A percentile compares a stretch with the other conserved stretches of the same genome.
These are phyloP conservation scores for Edaphochlamys debaryana DNA, from an alignment of 139 green algal species.

Conservation along the genomic window DNA sequence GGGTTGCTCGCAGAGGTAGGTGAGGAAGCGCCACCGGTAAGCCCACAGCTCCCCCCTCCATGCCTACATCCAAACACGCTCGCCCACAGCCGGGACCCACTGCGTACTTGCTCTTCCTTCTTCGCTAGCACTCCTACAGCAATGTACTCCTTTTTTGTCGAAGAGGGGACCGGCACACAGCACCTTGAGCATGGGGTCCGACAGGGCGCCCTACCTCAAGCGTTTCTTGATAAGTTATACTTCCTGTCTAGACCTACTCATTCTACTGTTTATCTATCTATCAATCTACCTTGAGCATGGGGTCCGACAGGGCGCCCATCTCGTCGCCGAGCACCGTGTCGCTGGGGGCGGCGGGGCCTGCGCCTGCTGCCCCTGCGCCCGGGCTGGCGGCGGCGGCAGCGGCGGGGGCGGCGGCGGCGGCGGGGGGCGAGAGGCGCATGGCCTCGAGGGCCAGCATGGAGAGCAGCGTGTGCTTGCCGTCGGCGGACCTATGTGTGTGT, in stretches of 20 bases:
- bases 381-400: neutral
- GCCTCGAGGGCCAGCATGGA: conserved; percentile 41
- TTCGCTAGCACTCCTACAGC: too few relatives aligned
- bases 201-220: conserved; percentile 19
- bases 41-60: too few relatives aligned
- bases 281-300: conserved; percentile 58
- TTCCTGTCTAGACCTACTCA: too few relatives aligned
- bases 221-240: too few relatives aligned
- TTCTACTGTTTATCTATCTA: too few relatives aligned
- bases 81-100: too few relatives aligned
- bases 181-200: conserved; percentile 56
- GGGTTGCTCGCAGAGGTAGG: neutral
- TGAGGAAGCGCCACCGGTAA: neutral
- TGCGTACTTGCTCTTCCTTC: too few relatives aligned
- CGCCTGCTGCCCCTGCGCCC: neutral
- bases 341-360: neutral
- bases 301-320: conserved; percentile 38
- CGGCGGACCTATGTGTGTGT: conserved; percentile 21
- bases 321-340: conserved; percentile 40
- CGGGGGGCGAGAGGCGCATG: neutral
- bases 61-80: too few relatives aligned
- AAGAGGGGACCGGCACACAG: too few relatives aligned
- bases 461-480: conserved; percentile 60
- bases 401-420: too few relatives aligned
- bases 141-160: too few relatives aligned